phyloP scores from a whole-genome alignment of 768 basidiomycete genomes.

The Psilocybe sp. region DNA sequence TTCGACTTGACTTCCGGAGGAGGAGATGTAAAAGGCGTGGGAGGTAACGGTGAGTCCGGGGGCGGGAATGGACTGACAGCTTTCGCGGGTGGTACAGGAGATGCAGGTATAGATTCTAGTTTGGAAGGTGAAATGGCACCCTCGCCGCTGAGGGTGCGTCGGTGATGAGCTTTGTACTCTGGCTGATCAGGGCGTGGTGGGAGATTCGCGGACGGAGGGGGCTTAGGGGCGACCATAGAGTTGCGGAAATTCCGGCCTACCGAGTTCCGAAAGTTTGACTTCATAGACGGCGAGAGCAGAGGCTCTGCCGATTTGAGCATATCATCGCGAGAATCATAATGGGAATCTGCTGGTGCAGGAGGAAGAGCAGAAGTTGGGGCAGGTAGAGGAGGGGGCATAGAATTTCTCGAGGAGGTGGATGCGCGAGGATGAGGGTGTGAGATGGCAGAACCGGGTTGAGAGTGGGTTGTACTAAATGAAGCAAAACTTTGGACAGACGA shows the following conservation, averaged over 20 bases:
- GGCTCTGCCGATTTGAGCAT: conserved; percentile 11
- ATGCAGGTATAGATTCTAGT: conserved; percentile 42
- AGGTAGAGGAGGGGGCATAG: conserved; percentile 74
- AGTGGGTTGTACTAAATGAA: conserved; percentile 41
- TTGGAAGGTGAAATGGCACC: conserved; percentile 18
- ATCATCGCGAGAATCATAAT: conserved; percentile 20
- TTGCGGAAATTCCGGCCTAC: conserved; percentile 55
- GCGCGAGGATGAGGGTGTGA: conserved; percentile 11
- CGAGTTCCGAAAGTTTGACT: conserved; percentile 52
- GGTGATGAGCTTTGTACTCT: conserved; percentile 27
- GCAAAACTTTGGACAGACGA: conserved; percentile 47
- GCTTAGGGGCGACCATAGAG: conserved; percentile 63
- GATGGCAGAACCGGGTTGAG: conserved; percentile 21
- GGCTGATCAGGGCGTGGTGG: conserved; percentile 70
- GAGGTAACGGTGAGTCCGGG: conserved; percentile 43
- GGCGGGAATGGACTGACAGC: conserved; percentile 36
- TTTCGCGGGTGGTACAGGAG: conserved; percentile 36
- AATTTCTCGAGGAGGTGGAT: conserved; percentile 40
- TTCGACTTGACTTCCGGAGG: too few relatives aligned
- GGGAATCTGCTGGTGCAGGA: conserved; percentile 46
- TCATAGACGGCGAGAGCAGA: conserved; percentile 18
- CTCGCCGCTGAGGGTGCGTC: conserved; percentile 30
- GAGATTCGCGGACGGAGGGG: conserved; percentile 55
- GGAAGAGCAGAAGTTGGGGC: conserved; percentile 70
- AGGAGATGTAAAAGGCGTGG: conserved; percentile 23